phyloP scores from a whole-genome alignment of 2,329 filamentous ascomycete genomes.

The Pleoardoris graminearum region DNA sequence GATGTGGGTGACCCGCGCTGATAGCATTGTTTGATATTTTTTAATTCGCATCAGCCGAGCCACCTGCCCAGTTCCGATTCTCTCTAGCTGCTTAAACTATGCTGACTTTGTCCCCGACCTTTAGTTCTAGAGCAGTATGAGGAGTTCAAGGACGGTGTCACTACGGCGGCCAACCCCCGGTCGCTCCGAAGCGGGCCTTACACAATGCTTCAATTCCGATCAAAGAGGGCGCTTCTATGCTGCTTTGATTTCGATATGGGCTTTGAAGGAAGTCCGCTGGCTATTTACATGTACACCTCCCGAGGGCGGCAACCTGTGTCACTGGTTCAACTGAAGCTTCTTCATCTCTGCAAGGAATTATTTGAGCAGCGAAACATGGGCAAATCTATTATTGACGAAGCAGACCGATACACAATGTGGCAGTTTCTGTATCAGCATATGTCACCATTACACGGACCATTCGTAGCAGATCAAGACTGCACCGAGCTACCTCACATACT shows the following conservation, averaged over 20 bases:
- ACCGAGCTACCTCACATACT: constrained; percentile 26
- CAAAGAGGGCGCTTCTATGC: constrained; percentile 29
- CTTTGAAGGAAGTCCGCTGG: constrained; percentile 33
- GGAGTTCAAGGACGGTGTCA: constrained; percentile 7
- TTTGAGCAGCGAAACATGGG: constrained; percentile 2
- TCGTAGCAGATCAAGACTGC: constrained; percentile 19
- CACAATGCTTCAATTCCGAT: constrained; percentile 18
- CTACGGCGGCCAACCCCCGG: background rate
- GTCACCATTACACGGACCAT: constrained; percentile 17
- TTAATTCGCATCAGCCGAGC: no score
- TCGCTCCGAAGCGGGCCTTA: constrained; percentile 10
- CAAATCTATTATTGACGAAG: constrained; percentile 19
- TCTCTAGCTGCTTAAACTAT: no score
- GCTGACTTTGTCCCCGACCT: no score
- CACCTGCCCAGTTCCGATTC: no score
- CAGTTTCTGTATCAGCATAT: constrained; percentile 32
- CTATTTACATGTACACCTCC: constrained; percentile 18
- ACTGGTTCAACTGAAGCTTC: constrained; percentile 7
- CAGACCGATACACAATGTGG: constrained; percentile 26
- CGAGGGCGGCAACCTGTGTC: constrained; percentile 2
- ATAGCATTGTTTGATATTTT: no score
- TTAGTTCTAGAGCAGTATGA: constrained; percentile 14
- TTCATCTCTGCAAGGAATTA: constrained; percentile 5
- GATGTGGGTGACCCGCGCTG: no score
- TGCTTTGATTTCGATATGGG: constrained; percentile 25